Base-by-base conservation (phyloP, 352 stramenopile genomes). In the Globisporangium sylvaticum region DNA sequence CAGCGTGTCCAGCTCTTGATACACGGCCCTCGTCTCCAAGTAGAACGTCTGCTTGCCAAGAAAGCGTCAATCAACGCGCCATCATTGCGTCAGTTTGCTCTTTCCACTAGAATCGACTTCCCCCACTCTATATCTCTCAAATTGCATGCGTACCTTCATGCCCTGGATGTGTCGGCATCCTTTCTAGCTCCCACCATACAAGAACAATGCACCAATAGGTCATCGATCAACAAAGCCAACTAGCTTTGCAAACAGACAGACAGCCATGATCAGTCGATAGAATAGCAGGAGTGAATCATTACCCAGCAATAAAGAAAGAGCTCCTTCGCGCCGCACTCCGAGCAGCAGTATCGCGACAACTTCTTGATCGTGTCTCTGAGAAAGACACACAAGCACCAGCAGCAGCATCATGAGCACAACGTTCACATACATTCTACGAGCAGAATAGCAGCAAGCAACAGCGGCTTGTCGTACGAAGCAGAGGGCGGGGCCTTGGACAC, bases 221-320 rank as follows among this genome's bases (percentile, higher is more conserved):
- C 42, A 20, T 50, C n/a, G n/a, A n/a, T n/a, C 20, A 50, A 10
- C 18, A 50, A 50, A 10, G 18, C 42, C 18, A 50, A 50, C 42
- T 22, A 9, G 9, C 39, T n/a, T 9, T 20, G 39, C 4, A 15
- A 48, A n/a, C 14, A 48, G 9, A 42, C 15, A 48, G 4, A 22
- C 4, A 20, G 6, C 15, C 15, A 7, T 6, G 39, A 20, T n/a
- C 15, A 22, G 18, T 5, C 9, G 20, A 20, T 50, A 50, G 5
- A 50, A 50, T 50, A 22, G 18, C 42, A 10, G 3, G 18, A 52
- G 22, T 9, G 6, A 34, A 5, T 15, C 6, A 22, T 12, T 25
- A 88, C 80, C 82, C 82, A 90, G 71, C 80, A 90, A 22, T 88
- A 90, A 20, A 90, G 66, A 66, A 77, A 89, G 15, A 90, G 72